Percentiles rank a stretch among this genome's conserved stretches.
These are phyloP conservation scores for Cenchrus fungigraminus DNA, from an alignment of 176 grass and related monocot species.

Conservation along the genomic window DNA sequence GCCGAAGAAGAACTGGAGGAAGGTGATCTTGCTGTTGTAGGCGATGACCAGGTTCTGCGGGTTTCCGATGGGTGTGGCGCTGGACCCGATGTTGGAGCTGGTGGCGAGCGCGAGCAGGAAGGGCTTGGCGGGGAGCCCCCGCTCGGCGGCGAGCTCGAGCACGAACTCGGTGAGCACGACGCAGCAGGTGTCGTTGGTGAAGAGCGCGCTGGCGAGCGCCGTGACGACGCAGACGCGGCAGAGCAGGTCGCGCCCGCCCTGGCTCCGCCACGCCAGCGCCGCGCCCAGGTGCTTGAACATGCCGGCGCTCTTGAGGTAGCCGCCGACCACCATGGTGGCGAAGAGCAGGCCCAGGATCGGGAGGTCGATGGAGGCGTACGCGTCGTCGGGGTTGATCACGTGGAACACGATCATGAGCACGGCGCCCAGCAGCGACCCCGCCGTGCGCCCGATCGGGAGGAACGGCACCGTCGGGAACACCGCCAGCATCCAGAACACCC, in stretches of 20 bases:
- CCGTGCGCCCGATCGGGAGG: constrained; percentile 87
- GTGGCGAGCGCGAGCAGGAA: constrained; percentile 90
- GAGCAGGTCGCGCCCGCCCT: constrained; percentile 80
- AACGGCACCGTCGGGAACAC: constrained; percentile 98
- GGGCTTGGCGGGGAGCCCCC: constrained; percentile 72
- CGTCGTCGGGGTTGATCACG: constrained; percentile 73
- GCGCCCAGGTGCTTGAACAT: constrained; percentile 86
- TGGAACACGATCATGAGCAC: constrained; percentile 88
- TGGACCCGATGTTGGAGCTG: constrained; percentile 90
- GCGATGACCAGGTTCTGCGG: constrained; percentile 99
- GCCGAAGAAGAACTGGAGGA: constrained; percentile 67
- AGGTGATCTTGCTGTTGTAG: constrained; percentile 80
- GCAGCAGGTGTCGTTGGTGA: constrained; percentile 95
- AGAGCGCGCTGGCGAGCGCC: constrained; percentile 82
- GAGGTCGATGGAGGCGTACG: constrained; percentile 87
- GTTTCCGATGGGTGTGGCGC: constrained; percentile 92
- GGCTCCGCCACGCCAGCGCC: constrained; percentile 83
- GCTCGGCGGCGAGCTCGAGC: constrained; percentile 83
- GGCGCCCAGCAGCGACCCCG: constrained; percentile 80
- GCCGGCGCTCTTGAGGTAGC: constrained; percentile 85
- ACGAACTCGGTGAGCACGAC: constrained; percentile 93
- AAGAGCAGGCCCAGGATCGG: constrained; percentile 95
- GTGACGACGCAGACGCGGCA: constrained; percentile 93
- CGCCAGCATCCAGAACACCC: constrained; percentile 89
- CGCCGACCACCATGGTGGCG: constrained; percentile 88